These are phyloP conservation scores for Plectranthus barbatus DNA, from an alignment of 257 asterid species.

Conservation along the genomic window DNA sequence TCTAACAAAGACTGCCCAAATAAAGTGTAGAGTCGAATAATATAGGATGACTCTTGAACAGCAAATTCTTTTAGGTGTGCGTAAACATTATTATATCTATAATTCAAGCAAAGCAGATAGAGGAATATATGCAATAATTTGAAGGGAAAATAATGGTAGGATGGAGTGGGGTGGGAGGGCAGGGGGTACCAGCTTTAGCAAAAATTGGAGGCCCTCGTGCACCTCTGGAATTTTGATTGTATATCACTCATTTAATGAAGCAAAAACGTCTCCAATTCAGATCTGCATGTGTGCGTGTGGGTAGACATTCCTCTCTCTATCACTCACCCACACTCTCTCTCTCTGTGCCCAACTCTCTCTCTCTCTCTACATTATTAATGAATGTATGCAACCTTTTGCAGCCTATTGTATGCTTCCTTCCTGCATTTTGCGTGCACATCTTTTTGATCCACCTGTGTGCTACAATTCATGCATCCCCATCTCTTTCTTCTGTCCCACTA, in stretches of 20 bases:
- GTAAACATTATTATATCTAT: neutral
- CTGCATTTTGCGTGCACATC: conserved; percentile 32
- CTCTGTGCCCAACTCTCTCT: neutral
- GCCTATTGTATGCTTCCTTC: conserved; percentile 31
- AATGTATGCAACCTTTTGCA: conserved; percentile 27
- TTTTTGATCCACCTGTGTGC: conserved; percentile 19
- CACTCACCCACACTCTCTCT: conserved; percentile 5
- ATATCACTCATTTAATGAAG: conserved; percentile 60
- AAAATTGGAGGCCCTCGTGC: conserved; percentile 75
- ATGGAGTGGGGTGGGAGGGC: neutral
- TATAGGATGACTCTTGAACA: conserved; percentile 14
- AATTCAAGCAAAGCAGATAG: conserved; percentile 1
- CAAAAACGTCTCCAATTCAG: conserved; percentile 30
- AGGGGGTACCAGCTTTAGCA: conserved; percentile 25
- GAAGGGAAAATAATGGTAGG: conserved; percentile 25
- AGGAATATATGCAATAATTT: conserved; percentile 29
- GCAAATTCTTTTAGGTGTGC: neutral
- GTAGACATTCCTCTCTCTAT: conserved; percentile 40
- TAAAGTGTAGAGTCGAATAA: conserved; percentile 1
- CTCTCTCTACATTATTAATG: conserved; percentile 27
- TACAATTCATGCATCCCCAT: conserved; percentile 29
- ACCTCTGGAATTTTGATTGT: conserved; percentile 49
- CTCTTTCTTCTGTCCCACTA: conserved; percentile 27
- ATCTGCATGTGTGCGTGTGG: conserved; percentile 64
- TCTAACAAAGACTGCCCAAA: neutral